A percentile compares a stretch with the other conserved stretches of the same genome.
These are phyloP conservation scores for Claviceps pazoutovae DNA, from an alignment of 2,329 filamentous ascomycete genomes.

Conservation along the genomic window DNA sequence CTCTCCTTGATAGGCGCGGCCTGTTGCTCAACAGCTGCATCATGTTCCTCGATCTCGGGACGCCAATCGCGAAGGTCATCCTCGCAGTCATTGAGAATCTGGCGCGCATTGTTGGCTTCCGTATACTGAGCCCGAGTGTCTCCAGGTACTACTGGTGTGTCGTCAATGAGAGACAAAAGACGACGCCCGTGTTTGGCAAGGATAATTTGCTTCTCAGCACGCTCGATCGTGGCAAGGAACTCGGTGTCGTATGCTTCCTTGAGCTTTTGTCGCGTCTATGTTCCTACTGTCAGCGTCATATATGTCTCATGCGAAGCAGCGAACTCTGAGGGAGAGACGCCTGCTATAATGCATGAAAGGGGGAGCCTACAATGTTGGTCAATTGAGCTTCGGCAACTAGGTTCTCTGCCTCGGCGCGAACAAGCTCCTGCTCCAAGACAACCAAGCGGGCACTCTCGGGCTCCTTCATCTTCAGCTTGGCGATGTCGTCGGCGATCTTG, in stretches of 20 bases:
- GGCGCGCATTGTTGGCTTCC: slow-evolving; percentile 52
- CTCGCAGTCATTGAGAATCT: slow-evolving; percentile 86
- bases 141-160: slow-evolving; percentile 78
- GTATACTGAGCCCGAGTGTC: slow-evolving; percentile 60
- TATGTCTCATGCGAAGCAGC: not conserved
- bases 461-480: slow-evolving; percentile 83
- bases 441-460: slow-evolving; percentile 69
- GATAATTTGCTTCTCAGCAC: slow-evolving; percentile 92
- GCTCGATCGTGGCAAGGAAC: slow-evolving; percentile 82
- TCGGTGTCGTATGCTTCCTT: slow-evolving; percentile 88
- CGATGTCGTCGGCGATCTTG: slow-evolving; percentile 87
- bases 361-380: slow-evolving; percentile 66
- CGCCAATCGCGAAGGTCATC: slow-evolving; percentile 71
- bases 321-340: not conserved
- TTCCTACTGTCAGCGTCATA: slow-evolving; percentile 39
- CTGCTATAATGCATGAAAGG: not conserved
- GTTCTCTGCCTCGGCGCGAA: slow-evolving; percentile 89
- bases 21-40: slow-evolving; percentile 11
- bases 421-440: slow-evolving; percentile 87
- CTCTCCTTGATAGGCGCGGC: slow-evolving; percentile 15
- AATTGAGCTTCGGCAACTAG: slow-evolving; percentile 93
- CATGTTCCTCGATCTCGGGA: slow-evolving; percentile 25
- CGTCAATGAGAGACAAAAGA: slow-evolving; percentile 74
- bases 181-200: slow-evolving; percentile 81
- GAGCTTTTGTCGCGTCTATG: slow-evolving; percentile 90